Base-by-base conservation (phyloP, 768 basidiomycete species). In the Hortiboletus campestris region DNA sequence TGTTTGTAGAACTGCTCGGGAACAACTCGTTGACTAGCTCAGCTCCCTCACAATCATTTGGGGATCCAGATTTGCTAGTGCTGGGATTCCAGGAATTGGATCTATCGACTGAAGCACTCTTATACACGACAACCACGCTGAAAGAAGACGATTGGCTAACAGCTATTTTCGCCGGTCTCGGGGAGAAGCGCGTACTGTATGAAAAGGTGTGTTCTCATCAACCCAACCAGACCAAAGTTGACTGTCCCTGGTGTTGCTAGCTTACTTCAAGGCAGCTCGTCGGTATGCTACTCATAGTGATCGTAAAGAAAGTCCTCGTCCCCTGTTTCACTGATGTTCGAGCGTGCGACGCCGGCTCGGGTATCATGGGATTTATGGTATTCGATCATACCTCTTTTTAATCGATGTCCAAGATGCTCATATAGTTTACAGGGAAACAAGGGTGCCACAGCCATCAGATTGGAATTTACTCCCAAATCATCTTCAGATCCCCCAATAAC, bases 81-180 rank as follows among this genome's bases (percentile, higher is more conserved):
- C 67, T 91, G 3, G 88, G 83, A 1, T 90, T 93, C 61, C 91
- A 93, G 68, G 91, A 93, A 64, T 72, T 91, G 4, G 91, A 93
- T 65, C 76, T 84, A 3, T 91, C 89, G 0, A 77, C 90, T 0
- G 89, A 91, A 68, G 88, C 91, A 10, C 73, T 92, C 52, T 65
- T 94, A 0, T 91, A 92, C 56, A 78, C 85, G 3, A 79, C 83
- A 0, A 82, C 80, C 32, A 82, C 84, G 0, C 65, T 75, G 9
- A 78, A 80, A 55, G 88, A 89, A 63, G 89, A 91, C 39, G 82
- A 84, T 0, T 94, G 91, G 91, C 66, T 68, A 36, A 59, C 74
- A 6, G 87, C 89, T 2, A 72, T 85, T 9, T 80, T 88, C 59
- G 86, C 85, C 32, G 82, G 80, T 5, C 73, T 94, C n/a, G 89